Evolutionary conservation across 1,284 basidiomycete species (phyloP).

Genomic region (Paramarasmius palmivorus): DNA sequence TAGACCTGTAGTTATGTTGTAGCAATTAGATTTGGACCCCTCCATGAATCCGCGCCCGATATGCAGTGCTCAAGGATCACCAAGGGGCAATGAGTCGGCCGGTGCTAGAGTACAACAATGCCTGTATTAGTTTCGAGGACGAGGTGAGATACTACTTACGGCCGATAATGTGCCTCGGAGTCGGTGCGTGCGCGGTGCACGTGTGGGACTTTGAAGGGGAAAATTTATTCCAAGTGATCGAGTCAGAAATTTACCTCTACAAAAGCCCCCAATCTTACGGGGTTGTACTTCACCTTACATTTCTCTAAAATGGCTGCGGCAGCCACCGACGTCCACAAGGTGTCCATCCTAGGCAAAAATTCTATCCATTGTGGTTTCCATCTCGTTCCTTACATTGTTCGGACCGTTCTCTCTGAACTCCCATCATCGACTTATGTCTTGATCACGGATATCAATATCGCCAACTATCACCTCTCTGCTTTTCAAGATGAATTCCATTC

Average conservation of each 20-base stretch:
- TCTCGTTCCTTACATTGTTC: conserved; percentile 82
- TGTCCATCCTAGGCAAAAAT: conserved; percentile 86
- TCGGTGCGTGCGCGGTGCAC: background rate
- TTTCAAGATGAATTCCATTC: conserved; percentile 71
- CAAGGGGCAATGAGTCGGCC: too few relatives aligned
- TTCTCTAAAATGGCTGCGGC: conserved; percentile 13
- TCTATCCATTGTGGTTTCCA: conserved; percentile 93
- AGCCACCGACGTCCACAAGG: conserved; percentile 56
- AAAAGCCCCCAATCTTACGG: background rate
- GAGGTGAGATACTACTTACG: too few relatives aligned
- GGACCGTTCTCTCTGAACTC: conserved; percentile 74
- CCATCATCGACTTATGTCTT: conserved; percentile 91
- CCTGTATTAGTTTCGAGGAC: too few relatives aligned
- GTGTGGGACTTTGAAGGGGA: background rate
- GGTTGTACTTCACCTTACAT: background rate
- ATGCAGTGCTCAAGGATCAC: too few relatives aligned
- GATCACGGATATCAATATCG: conserved; percentile 91
- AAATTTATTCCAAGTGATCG: background rate
- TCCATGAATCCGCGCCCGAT: too few relatives aligned
- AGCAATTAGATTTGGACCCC: conserved; percentile 1
- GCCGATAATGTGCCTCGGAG: too few relatives aligned
- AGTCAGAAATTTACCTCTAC: background rate
- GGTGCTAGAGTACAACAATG: too few relatives aligned
- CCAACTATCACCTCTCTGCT: conserved; percentile 69
- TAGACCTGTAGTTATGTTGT: background rate